Evolutionary conservation across 257 asterid species (phyloP).

Genomic region (Ehretia macrophylla): DNA sequence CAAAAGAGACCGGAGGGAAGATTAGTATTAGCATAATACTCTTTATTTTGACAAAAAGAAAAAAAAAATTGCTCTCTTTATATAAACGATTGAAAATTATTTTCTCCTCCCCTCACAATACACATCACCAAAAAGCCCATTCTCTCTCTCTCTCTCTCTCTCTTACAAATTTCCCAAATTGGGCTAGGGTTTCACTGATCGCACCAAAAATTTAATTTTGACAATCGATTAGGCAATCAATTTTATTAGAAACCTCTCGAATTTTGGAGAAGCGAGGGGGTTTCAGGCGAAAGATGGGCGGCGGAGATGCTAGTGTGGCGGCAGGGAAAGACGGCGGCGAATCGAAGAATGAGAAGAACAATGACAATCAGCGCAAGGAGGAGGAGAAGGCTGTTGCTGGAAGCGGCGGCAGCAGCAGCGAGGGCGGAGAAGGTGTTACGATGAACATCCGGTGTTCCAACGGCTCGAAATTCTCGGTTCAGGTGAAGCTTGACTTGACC

Average conservation of each 20-base stretch:
- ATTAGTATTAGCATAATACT: too few species aligned
- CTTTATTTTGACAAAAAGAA: too few species aligned
- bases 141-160: constrained; percentile 15
- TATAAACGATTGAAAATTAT: too few species aligned
- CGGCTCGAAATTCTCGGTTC: constrained; percentile 43
- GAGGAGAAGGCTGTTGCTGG: constrained; percentile 11
- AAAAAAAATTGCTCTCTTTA: too few species aligned
- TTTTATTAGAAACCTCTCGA: constrained; percentile 10
- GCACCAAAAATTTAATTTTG: background rate
- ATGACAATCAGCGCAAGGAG: background rate
- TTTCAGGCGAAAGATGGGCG: constrained; percentile 28
- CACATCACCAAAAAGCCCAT: background rate
- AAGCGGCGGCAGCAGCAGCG: background rate
- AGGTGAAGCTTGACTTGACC: constrained; percentile 36
- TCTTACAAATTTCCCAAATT: background rate
- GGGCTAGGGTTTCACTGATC: background rate
- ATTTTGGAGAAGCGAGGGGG: constrained; percentile 4
- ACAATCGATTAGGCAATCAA: background rate
- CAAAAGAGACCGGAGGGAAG: too few species aligned
- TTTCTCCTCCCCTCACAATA: background rate
- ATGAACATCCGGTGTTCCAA: constrained; percentile 45
- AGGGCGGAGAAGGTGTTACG: constrained; percentile 26
- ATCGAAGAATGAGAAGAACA: constrained; percentile 12
- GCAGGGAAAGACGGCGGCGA: constrained; percentile 16
- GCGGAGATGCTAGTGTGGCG: constrained; percentile 37